A percentile compares a stretch with the other conserved stretches of the same genome.
phyloP scores from a whole-genome alignment of 1,284 basidiomycete species.

The Anthracocystis panici-leucophaei region DNA sequence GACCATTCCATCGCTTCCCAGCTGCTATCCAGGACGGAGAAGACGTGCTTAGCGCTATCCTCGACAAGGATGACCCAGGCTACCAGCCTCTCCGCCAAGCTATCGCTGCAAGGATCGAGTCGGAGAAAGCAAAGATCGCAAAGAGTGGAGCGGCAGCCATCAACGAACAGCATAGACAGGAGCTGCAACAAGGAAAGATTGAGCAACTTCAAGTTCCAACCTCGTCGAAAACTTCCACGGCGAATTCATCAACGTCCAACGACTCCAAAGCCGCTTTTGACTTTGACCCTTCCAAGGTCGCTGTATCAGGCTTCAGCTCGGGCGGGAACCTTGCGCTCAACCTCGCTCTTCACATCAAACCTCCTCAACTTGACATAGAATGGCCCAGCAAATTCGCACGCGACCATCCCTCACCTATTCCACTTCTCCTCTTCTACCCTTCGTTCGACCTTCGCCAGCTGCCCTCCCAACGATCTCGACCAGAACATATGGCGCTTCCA shows the following conservation, averaged over 20 bases:
- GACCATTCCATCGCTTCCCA: constrained; percentile 63
- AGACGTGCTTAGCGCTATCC: constrained; percentile 52
- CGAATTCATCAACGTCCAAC: neutral
- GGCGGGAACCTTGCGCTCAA: constrained; percentile 65
- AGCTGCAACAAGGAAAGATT: constrained; percentile 36
- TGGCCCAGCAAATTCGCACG: constrained; percentile 40
- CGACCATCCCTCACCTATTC: constrained; percentile 40
- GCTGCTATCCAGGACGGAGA: constrained; percentile 56
- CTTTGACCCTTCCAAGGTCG: constrained; percentile 43
- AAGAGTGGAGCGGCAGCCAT: constrained; percentile 21
- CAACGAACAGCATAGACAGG: constrained; percentile 24
- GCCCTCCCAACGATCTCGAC: constrained; percentile 45
- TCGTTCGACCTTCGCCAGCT: constrained; percentile 56
- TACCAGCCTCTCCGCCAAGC: constrained; percentile 37
- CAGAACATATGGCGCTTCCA: constrained; percentile 37
- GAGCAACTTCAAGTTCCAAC: constrained; percentile 22
- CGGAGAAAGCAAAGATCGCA: constrained; percentile 28
- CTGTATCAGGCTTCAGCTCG: constrained; percentile 61
- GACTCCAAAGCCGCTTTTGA: constrained; percentile 2
- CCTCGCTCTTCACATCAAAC: constrained; percentile 44
- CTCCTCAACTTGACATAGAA: constrained; percentile 35
- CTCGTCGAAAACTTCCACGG: neutral
- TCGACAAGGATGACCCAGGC: constrained; percentile 35
- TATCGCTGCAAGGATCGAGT: constrained; percentile 25
- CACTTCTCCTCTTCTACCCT: constrained; percentile 57